Evolutionary conservation across 805 yeast genomes (phyloP).

Genomic region (Lipomyces kockii): DNA sequence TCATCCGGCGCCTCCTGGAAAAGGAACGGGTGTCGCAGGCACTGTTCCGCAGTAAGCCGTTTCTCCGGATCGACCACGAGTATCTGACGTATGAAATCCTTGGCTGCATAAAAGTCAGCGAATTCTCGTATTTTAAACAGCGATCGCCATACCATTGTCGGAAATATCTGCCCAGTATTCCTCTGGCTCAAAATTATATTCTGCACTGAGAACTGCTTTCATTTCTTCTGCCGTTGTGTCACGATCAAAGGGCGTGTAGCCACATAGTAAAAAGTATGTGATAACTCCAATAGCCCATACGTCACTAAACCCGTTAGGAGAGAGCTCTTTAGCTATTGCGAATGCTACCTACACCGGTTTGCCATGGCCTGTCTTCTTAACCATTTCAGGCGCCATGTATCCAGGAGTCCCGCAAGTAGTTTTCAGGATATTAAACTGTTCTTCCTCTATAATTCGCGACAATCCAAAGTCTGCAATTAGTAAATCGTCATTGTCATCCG

Average conservation of each 20-base stretch:
- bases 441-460: constrained; percentile 55
- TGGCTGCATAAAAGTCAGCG: constrained; percentile 42
- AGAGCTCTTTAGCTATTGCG: neutral
- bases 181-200: constrained; percentile 65
- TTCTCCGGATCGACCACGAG: constrained; percentile 52
- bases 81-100: constrained; percentile 62
- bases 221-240: constrained; percentile 70
- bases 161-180: constrained; percentile 60
- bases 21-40: constrained; percentile 55
- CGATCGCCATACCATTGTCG: constrained; percentile 44
- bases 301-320: constrained; percentile 49
- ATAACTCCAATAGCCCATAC: constrained; percentile 80
- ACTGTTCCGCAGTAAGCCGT: constrained; percentile 54
- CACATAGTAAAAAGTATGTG: constrained; percentile 70
- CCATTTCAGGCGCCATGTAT: constrained; percentile 76
- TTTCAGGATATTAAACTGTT: constrained; percentile 44
- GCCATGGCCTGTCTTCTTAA: constrained; percentile 58
- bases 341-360: constrained; percentile 49
- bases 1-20: constrained; percentile 32
- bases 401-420: constrained; percentile 72
- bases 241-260: constrained; percentile 79
- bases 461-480: constrained; percentile 69
- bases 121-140: neutral
- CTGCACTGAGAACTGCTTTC: constrained; percentile 63
- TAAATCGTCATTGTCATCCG: constrained; percentile 49